Percentiles rank a stretch among this genome's conserved stretches.
These are phyloP conservation scores for Phytophthora hibernalis DNA, from an alignment of 352 stramenopile species.

Conservation along the genomic window DNA sequence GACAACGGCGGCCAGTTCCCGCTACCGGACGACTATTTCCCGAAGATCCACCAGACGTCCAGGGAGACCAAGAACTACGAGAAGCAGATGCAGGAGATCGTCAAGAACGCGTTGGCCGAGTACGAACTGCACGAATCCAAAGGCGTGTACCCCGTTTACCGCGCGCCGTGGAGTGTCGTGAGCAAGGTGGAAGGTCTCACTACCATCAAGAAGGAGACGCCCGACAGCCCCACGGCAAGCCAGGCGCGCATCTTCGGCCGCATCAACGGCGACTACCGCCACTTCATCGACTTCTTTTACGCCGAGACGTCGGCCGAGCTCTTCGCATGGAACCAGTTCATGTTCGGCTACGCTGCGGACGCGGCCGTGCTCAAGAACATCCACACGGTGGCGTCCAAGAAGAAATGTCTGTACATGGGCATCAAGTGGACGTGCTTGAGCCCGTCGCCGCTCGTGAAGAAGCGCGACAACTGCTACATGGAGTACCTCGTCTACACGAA, in stretches of 20 bases:
- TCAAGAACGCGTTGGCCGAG: slow-evolving; percentile 46
- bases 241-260: slow-evolving; percentile 67
- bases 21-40: slow-evolving; percentile 52
- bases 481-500: slow-evolving; percentile 80
- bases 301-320: slow-evolving; percentile 68
- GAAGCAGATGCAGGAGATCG: slow-evolving; percentile 43
- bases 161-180: slow-evolving; percentile 39
- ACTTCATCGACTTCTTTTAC: slow-evolving; percentile 83
- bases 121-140: slow-evolving; percentile 52
- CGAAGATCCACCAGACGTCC: slow-evolving; percentile 39
- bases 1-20: slow-evolving; percentile 47
- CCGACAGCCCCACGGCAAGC: slow-evolving; percentile 20
- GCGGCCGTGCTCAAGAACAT: slow-evolving; percentile 78
- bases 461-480: slow-evolving; percentile 81
- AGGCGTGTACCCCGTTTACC: slow-evolving; percentile 41
- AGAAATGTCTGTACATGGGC: slow-evolving; percentile 72
- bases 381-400: slow-evolving; percentile 49
- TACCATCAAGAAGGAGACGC: slow-evolving; percentile 46
- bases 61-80: slow-evolving; percentile 44
- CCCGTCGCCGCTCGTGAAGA: slow-evolving; percentile 61
- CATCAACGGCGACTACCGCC: slow-evolving; percentile 64
- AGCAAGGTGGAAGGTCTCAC: slow-evolving; percentile 49
- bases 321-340: slow-evolving; percentile 78
- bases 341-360: slow-evolving; percentile 70
- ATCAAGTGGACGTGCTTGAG: slow-evolving; percentile 85